Percentiles rank a stretch among this genome's conserved stretches.
Evolutionary conservation across 805 yeast species (phyloP).

Genomic region (Kluyveromyces aestuarii): DNA sequence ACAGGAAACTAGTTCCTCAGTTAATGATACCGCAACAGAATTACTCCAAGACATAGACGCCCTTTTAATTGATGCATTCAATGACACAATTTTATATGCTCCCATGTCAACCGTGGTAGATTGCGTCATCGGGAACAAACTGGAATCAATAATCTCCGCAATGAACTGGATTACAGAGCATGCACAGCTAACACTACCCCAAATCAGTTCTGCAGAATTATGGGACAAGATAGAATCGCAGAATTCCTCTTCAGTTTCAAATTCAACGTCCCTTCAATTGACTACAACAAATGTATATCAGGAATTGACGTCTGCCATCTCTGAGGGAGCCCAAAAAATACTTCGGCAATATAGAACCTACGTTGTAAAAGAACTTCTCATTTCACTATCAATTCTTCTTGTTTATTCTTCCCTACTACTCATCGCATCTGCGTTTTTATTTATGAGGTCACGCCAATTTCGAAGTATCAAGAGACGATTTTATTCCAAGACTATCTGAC

Average conservation of each 20-base stretch:
- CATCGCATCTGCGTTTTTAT: constrained; percentile 26
- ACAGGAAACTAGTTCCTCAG: constrained; percentile 41
- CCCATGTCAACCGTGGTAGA: constrained; percentile 63
- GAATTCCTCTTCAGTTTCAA: neutral
- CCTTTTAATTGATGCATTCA: constrained; percentile 52
- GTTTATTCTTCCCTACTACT: constrained; percentile 42
- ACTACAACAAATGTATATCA: neutral
- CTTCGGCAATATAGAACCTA: constrained; percentile 25
- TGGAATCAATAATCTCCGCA: constrained; percentile 57
- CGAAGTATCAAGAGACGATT: neutral
- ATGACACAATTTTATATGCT: constrained; percentile 52
- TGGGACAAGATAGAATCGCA: constrained; percentile 9
- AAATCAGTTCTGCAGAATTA: constrained; percentile 31
- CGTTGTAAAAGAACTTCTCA: constrained; percentile 37
- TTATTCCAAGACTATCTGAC: neutral
- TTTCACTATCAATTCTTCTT: constrained; percentile 36
- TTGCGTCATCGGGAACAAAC: constrained; percentile 72
- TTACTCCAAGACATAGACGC: constrained; percentile 53
- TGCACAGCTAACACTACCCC: constrained; percentile 50
- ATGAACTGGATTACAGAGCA: constrained; percentile 69
- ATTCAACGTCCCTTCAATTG: neutral
- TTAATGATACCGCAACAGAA: constrained; percentile 50
- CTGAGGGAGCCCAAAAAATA: constrained; percentile 4
- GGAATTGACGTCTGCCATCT: neutral
- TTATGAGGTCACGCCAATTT: neutral